Conservation (phyloP, 2,329 filamentous ascomycete species). For the Pleoardoris graminearum region DNA sequence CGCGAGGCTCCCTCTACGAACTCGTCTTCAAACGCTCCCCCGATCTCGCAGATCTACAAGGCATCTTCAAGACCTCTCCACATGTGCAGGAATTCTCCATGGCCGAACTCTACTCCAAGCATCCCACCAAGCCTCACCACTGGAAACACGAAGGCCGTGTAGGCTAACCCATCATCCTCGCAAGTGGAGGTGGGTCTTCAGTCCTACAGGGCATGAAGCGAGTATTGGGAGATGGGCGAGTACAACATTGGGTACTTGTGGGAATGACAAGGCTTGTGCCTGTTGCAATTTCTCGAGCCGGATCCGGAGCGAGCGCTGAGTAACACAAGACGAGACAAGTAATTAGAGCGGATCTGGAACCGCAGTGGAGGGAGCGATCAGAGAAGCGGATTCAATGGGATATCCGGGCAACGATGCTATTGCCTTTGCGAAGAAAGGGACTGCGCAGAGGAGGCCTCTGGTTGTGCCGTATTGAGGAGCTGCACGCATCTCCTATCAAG, state of each 20-base stretch:
- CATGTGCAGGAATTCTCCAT: constrained; percentile 24
- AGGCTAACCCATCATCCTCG: constrained; percentile 27
- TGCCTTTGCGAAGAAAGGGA: constrained; percentile 45
- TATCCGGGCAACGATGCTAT: constrained; percentile 51
- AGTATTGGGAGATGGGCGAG: constrained; percentile 30
- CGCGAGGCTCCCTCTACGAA: constrained; percentile 21
- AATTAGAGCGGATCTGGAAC: constrained; percentile 50
- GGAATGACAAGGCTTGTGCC: constrained; percentile 37
- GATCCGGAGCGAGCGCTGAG: constrained; percentile 21
- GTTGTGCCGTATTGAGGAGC: too few species aligned
- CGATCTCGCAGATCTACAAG: constrained; percentile 19
- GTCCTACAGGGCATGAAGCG: constrained; percentile 28
- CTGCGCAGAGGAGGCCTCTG: too few species aligned
- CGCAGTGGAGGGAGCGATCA: constrained; percentile 51
- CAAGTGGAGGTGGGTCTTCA: constrained; percentile 26
- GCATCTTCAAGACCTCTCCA: constrained; percentile 25
- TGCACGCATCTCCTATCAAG: too few species aligned
- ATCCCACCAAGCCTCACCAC: constrained; percentile 30
- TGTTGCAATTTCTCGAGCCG: constrained; percentile 39
- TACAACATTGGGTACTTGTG: constrained; percentile 39
- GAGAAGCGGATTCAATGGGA: constrained; percentile 45
- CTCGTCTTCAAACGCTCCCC: constrained; percentile 23
- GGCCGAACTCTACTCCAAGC: constrained; percentile 29
- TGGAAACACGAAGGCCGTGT: constrained; percentile 30
- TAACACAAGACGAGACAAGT: constrained; percentile 22